Evolutionary conservation across 2,329 filamentous ascomycete genomes (phyloP), one percentile per base, ranked within the genome.

Genomic region (Hypoxylon sp.): DNA sequence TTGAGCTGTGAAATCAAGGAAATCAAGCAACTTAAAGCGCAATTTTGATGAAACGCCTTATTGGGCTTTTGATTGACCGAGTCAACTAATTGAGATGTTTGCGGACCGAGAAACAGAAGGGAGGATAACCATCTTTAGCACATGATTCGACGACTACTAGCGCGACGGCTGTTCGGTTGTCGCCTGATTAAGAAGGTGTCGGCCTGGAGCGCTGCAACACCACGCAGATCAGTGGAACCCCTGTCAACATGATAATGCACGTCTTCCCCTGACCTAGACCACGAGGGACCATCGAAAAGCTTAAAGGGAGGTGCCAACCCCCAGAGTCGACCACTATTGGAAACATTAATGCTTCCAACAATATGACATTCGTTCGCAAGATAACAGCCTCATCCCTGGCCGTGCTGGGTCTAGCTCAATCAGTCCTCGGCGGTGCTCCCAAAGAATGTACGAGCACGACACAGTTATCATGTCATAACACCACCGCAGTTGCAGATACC

Each of bases 401-500:
- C 25, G 60, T 43, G 60, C 60, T 63, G 30, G 38, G 30, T 2
- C 45, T 67, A 19, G 60, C 64, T 13, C 60, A 56, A 55, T 48
- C 60, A 2, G 64, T 52, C 43, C 60, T 67, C 25, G 64, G 55
- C 55, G 64, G 64, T 14, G 56, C 43, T 28, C 64, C 56, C 11
- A 63, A 67, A 25, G 51, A 59, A 28, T 67, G 64, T 34, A 46
- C 64, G 14, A 50, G 55, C 34, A 60, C 53, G 21, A 43, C 23
- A 11, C 50, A 72, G 59, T 65, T 72, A 49, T 75, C 72, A 43
- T 75, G 73, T 7, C 72, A 74, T 5, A 68, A 64, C 17, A 63
- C 73, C 25, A 70, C 67, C n/a, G 34, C 59, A 2, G 63, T 71
- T 3, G 64, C 73, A 55, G 84, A 93, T 74, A 86, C 89, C 5